Percentiles rank a stretch among this genome's conserved stretches.
phyloP scores from a whole-genome alignment of 306 rosid species.

The Corylus heterophylla region DNA sequence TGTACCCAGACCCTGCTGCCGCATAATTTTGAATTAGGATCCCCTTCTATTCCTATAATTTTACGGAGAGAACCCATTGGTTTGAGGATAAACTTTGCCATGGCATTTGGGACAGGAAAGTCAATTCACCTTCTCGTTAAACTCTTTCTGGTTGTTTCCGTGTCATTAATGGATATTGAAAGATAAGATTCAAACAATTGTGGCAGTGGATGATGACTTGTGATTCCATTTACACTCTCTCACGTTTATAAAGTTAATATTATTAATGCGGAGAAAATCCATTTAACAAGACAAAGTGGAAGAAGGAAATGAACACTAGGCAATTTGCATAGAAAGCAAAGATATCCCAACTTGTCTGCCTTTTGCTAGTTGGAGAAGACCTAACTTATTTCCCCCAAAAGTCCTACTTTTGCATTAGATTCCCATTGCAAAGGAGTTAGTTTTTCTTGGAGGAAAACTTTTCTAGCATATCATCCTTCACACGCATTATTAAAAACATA shows the following conservation, averaged over 20 bases:
- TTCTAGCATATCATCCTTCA: too few relatives aligned
- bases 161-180: neutral
- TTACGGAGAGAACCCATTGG: too few relatives aligned
- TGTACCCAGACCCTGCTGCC: too few relatives aligned
- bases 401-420: neutral
- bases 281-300: neutral
- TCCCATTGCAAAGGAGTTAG: too few relatives aligned
- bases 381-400: neutral
- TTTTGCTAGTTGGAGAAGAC: neutral
- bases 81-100: too few relatives aligned
- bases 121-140: slow-evolving; percentile 8
- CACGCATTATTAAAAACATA: too few relatives aligned
- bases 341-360: neutral
- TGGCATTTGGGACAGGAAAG: slow-evolving; percentile 1
- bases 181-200: neutral
- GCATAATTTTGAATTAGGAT: too few relatives aligned
- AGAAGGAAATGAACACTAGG: slow-evolving; percentile 10
- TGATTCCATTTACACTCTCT: neutral
- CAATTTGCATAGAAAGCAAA: slow-evolving; percentile 15
- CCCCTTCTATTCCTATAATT: too few relatives aligned
- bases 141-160: slow-evolving; percentile 4
- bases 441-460: too few relatives aligned
- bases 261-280: neutral
- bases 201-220: slow-evolving; percentile 8
- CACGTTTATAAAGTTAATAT: neutral